These are phyloP conservation scores for Cardiospermum halicacabum DNA, from an alignment of 345 rosid genomes.

Conservation along the genomic window DNA sequence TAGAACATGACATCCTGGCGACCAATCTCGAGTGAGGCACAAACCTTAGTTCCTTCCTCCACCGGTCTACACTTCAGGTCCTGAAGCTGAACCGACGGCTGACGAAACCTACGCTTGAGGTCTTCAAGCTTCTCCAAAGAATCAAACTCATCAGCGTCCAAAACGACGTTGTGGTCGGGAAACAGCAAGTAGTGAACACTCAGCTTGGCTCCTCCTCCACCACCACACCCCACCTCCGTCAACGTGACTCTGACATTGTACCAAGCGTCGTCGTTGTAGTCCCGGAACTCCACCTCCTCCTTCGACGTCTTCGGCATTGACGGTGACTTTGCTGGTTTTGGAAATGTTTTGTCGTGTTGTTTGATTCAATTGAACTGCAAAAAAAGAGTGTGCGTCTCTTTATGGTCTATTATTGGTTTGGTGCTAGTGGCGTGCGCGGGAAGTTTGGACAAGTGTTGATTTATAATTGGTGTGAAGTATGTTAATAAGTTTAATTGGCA, in stretches of 20 bases:
- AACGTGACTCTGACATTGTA: constrained; percentile 20
- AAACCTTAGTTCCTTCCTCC: constrained; percentile 22
- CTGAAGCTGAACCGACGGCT: constrained; percentile 43
- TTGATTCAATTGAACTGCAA: not conserved
- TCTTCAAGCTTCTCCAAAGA: constrained; percentile 17
- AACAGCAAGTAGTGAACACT: constrained; percentile 23
- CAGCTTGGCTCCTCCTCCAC: constrained; percentile 6
- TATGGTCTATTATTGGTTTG: too few relatives aligned
- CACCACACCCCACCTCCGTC: too few relatives aligned
- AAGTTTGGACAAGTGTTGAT: too few relatives aligned
- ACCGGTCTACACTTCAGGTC: constrained; percentile 30
- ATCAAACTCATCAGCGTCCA: constrained; percentile 13
- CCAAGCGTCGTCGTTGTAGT: constrained; percentile 36
- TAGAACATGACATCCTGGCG: constrained; percentile 27
- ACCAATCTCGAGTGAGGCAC: constrained; percentile 30
- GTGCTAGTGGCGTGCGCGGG: too few relatives aligned
- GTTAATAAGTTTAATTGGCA: too few relatives aligned
- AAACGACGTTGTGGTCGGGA: constrained; percentile 19
- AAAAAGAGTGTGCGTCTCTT: too few relatives aligned
- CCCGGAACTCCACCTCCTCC: constrained; percentile 29
- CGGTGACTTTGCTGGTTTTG: too few relatives aligned
- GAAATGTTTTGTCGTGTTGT: too few relatives aligned
- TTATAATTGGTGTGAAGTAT: too few relatives aligned
- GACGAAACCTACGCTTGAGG: constrained; percentile 28
- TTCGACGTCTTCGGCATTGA: not conserved